Base-by-base conservation (phyloP, 768 basidiomycete genomes). In the Tricholoma hemisulphureum region DNA sequence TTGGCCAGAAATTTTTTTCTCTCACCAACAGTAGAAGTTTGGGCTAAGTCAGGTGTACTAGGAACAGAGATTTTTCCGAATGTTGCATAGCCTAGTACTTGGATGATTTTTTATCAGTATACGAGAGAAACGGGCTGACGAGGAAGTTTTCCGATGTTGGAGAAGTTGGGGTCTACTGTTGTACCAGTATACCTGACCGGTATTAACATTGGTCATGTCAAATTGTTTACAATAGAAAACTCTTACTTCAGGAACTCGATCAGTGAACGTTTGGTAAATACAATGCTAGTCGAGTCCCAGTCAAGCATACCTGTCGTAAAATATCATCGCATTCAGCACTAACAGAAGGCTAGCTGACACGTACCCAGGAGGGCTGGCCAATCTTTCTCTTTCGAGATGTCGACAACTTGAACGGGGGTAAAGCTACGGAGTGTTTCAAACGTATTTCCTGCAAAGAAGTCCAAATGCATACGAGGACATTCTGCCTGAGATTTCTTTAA, bases 241-340 rank as follows among this genome's bases (percentile, higher is more conserved):
- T 24, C 80, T 63, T 69, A 89, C 89, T 86, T 89, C 61, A 92
- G 74, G 68, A 92, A 92, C 64, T 91, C 89, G 53, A 91, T 77
- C 61, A 92, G 73, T 41, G 83, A 75, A 37, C 90, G 83, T 66
- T 92, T 92, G 13, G 88, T 91, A 68, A 92, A 91, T 26, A 92
- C 83, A 60, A 92, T 89, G 58, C 72, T 83, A 49, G 87, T 89
- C 11, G 73, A 68, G 66, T 91, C 90, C 89, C 90, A 91, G 71
- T 92, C 90, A 61, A 92, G 75, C 84, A 89, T 82, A 59, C 88
- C 89, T 90, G 52, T n/a, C 18, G 24, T 10, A n/a, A 46, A 50
- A 46, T n/a, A 39, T 28, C 26, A 10, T 49, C 9, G 21, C 45
- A 16, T 39, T 48, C 50, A 21, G 41, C 43, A 43, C 10, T 52